phyloP scores from a whole-genome alignment of 345 rosid genomes.

The Eucalyptus erythrocorys region DNA sequence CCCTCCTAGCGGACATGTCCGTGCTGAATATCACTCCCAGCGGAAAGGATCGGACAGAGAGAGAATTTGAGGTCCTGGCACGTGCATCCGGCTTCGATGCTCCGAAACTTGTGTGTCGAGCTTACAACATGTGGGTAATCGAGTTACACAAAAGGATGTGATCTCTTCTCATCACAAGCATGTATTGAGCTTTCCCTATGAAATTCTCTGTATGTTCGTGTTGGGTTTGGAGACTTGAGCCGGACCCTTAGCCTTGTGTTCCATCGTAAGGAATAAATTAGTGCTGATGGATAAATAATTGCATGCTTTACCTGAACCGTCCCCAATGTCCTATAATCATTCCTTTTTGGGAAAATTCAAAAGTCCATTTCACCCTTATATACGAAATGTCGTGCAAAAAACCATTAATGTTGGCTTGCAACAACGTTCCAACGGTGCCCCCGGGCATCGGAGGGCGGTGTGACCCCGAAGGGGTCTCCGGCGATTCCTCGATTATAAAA shows the following conservation, averaged over 20 bases:
- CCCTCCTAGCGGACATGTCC: constrained; percentile 13
- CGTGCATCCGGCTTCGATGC: constrained; percentile 14
- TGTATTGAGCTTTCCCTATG: background rate
- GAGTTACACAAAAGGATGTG: background rate
- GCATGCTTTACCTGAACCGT: no score
- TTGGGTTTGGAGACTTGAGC: background rate
- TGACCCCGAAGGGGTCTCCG: no score
- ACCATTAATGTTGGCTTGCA: no score
- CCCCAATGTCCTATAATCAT: background rate
- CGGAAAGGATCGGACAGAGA: constrained; percentile 28
- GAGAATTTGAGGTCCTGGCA: constrained; percentile 27
- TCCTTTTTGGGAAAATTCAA: background rate
- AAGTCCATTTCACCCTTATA: background rate
- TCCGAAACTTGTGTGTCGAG: background rate
- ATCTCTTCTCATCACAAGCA: background rate
- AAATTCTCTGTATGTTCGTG: background rate
- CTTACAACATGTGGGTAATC: background rate
- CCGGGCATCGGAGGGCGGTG: no score
- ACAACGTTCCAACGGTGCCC: no score
- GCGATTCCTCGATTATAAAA: no score
- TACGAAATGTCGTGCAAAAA: background rate
- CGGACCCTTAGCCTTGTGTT: background rate
- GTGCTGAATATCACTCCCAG: constrained; percentile 26
- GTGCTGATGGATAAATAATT: no score
- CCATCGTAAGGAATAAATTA: background rate